A percentile compares a stretch with the other conserved stretches of the same genome.
Evolutionary conservation across 495 filamentous ascomycete genomes (phyloP).

Genomic region (Neurospora sp.): DNA sequence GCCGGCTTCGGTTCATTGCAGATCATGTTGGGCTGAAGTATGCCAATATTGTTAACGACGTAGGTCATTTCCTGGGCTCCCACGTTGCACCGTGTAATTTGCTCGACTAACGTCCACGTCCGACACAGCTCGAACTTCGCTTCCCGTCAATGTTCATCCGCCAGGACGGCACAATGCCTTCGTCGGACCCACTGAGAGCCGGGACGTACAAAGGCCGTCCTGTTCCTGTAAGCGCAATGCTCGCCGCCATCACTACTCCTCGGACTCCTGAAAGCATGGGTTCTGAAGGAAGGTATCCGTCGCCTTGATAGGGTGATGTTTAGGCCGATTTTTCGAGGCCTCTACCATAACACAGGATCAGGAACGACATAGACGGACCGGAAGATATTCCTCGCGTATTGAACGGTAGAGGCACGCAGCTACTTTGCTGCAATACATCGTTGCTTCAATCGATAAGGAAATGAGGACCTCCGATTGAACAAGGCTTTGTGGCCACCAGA

Average conservation of each 20-base stretch:
- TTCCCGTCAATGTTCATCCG: constrained; percentile 41
- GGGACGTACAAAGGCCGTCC: neutral
- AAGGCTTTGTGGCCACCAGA: neutral
- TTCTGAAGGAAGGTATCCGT: neutral
- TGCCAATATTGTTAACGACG: constrained; percentile 30
- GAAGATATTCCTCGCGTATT: neutral
- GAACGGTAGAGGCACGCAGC: neutral
- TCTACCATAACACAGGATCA: neutral
- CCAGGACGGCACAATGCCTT: constrained; percentile 21
- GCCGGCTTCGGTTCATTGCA: constrained; percentile 31
- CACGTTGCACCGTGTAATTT: neutral
- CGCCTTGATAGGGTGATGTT: neutral
- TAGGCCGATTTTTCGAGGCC: neutral
- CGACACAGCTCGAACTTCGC: constrained; percentile 29
- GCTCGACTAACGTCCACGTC: neutral
- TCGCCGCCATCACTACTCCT: neutral
- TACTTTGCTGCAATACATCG: neutral
- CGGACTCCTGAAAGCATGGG: neutral
- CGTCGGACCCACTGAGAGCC: constrained; percentile 3
- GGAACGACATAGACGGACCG: neutral
- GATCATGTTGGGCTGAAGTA: constrained; percentile 34
- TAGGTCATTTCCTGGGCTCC: constrained; percentile 7
- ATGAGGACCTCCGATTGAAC: neutral
- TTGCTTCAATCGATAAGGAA: neutral
- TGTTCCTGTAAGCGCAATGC: neutral